These are phyloP conservation scores for Euphorbia schlechtendalii DNA, from an alignment of 441 rosid species.

Conservation along the genomic window DNA sequence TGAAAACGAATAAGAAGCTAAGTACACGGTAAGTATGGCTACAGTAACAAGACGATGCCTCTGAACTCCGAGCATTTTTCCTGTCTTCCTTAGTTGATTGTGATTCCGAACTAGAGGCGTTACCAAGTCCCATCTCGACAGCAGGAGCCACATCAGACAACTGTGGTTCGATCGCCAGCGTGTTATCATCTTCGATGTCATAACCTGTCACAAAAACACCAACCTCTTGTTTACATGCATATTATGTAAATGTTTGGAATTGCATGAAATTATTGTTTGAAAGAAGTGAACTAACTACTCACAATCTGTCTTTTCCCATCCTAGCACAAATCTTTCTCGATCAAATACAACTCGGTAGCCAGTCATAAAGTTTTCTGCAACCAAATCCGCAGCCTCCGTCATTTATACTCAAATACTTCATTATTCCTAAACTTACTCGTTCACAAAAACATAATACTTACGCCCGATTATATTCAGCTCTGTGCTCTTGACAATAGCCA, in stretches of 20 bases:
- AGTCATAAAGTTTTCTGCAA: slow-evolving; percentile 77
- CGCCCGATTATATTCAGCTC: slow-evolving; percentile 83
- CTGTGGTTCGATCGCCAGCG: slow-evolving; percentile 27
- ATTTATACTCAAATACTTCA: too few relatives aligned
- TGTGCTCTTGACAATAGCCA: slow-evolving; percentile 69
- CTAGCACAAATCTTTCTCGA: slow-evolving; percentile 61
- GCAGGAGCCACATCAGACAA: slow-evolving; percentile 50
- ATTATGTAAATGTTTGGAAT: background rate
- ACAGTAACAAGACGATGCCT: slow-evolving; percentile 19
- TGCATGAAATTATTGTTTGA: background rate
- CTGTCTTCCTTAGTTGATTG: slow-evolving; percentile 24
- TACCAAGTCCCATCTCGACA: slow-evolving; percentile 48
- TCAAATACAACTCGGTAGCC: slow-evolving; percentile 71
- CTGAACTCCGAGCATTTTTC: slow-evolving; percentile 30
- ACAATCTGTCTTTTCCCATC: slow-evolving; percentile 82
- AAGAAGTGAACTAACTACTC: slow-evolving; percentile 23
- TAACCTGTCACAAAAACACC: slow-evolving; percentile 42
- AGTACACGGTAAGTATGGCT: slow-evolving; percentile 16
- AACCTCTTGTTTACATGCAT: background rate
- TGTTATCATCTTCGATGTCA: slow-evolving; percentile 37
- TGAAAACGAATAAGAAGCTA: slow-evolving; percentile 24
- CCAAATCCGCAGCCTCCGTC: slow-evolving; percentile 10
- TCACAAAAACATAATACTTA: slow-evolving; percentile 33
- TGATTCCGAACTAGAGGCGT: slow-evolving; percentile 28
- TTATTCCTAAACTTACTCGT: background rate